Evolutionary conservation across 768 basidiomycete genomes (phyloP).

Genomic region (Tephrocybe sp.): DNA sequence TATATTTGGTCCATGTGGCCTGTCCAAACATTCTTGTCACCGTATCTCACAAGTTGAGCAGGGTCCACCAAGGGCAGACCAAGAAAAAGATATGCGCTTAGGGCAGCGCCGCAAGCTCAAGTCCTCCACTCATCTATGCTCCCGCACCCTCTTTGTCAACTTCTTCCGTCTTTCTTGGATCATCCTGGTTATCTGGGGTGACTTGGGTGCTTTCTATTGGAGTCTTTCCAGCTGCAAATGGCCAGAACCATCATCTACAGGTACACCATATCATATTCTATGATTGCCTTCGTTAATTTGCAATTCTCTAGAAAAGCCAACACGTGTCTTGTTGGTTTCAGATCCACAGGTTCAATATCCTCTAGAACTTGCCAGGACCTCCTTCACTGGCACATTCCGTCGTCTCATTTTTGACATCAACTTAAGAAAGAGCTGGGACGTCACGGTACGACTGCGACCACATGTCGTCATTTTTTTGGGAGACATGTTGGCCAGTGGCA

Average conservation of each 20-base stretch:
- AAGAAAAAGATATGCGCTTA: conserved; percentile 16
- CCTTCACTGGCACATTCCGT: conserved; percentile 40
- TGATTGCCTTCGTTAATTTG: neutral
- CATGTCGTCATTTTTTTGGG: conserved; percentile 73
- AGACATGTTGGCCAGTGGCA: conserved; percentile 70
- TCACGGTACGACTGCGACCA: conserved; percentile 52
- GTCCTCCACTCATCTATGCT: conserved; percentile 17
- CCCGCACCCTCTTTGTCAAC: conserved; percentile 17
- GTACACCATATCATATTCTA: conserved; percentile 12
- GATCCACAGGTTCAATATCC: conserved; percentile 62
- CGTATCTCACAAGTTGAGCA: too few species aligned
- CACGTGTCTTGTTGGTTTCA: conserved; percentile 65
- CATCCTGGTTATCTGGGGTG: conserved; percentile 55
- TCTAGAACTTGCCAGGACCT: conserved; percentile 32
- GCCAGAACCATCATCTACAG: conserved; percentile 41
- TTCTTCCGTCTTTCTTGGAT: conserved; percentile 19
- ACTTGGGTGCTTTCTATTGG: conserved; percentile 58
- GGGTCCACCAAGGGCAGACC: too few species aligned
- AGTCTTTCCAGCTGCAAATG: conserved; percentile 57
- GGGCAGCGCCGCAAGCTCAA: conserved; percentile 18
- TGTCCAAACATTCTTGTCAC: too few species aligned
- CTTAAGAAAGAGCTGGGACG: conserved; percentile 70
- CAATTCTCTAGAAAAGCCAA: conserved; percentile 25
- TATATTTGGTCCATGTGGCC: too few species aligned
- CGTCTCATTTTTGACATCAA: conserved; percentile 53